These are phyloP conservation scores for Trichosporon faecale DNA, from an alignment of 1,284 basidiomycete genomes.

Conservation along the genomic window DNA sequence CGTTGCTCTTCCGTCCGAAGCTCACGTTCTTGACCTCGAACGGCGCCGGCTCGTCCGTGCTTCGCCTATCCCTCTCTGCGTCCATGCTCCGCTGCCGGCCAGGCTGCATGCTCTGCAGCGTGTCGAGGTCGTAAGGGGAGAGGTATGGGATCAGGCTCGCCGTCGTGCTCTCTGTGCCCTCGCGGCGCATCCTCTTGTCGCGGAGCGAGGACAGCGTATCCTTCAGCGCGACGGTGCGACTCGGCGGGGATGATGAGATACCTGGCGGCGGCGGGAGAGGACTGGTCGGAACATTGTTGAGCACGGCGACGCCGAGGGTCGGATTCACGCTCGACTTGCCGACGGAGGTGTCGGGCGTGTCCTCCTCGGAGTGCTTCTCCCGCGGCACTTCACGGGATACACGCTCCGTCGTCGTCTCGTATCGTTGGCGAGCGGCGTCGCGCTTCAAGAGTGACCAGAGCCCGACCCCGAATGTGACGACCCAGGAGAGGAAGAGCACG, in stretches of 20 bases:
- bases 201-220: not conserved
- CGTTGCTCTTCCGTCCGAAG: not conserved
- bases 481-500: not conserved
- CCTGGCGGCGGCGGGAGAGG: conserved; percentile 1
- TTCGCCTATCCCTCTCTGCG: not conserved
- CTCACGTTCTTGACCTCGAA: conserved; percentile 6
- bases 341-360: not conserved
- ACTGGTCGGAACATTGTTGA: not conserved
- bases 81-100: not conserved
- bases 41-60: not conserved
- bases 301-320: not conserved
- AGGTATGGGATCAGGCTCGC: conserved; percentile 5
- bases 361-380: not conserved
- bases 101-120: not conserved
- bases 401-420: not conserved
- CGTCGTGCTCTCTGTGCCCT: not conserved
- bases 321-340: conserved; percentile 6
- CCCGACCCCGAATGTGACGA: not conserved
- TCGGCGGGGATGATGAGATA: not conserved
- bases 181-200: not conserved
- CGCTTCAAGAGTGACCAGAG: not conserved
- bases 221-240: not conserved
- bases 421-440: not conserved
- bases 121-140: not conserved
- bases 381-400: not conserved